These are phyloP conservation scores for Yarrowia sp. DNA, from an alignment of 805 yeast species.

Conservation along the genomic window DNA sequence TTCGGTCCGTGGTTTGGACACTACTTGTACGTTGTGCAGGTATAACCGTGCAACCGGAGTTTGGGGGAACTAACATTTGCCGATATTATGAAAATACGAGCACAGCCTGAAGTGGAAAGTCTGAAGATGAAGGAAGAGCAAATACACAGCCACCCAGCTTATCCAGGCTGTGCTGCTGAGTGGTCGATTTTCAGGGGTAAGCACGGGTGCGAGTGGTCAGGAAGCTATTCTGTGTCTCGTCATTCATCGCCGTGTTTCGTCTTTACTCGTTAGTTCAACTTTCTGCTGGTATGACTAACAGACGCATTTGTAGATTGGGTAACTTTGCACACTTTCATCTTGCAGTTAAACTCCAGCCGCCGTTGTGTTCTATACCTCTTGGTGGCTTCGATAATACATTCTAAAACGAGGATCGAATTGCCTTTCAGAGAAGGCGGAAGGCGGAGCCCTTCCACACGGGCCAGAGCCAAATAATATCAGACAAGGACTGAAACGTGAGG, in stretches of 20 bases:
- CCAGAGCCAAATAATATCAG: background rate
- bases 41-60: background rate
- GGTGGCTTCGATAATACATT: slow-evolving; percentile 16
- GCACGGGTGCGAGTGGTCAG: too few species aligned
- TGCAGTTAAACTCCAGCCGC: slow-evolving; percentile 14
- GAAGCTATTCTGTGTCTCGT: too few species aligned
- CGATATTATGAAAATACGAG: too few species aligned
- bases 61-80: too few species aligned
- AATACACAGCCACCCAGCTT: too few species aligned
- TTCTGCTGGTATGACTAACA: slow-evolving; percentile 16
- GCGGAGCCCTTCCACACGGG: background rate
- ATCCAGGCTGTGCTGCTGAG: too few species aligned
- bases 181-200: too few species aligned
- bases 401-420: background rate
- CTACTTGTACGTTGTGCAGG: background rate
- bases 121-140: too few species aligned
- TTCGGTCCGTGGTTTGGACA: background rate
- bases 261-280: background rate
- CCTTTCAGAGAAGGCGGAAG: background rate
- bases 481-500: background rate
- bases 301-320: background rate
- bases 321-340: too few species aligned
- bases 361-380: slow-evolving; percentile 33
- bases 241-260: too few species aligned
- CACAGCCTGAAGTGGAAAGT: too few species aligned